phyloP scores from a whole-genome alignment of 768 basidiomycete genomes.

The Trametes meyenii region DNA sequence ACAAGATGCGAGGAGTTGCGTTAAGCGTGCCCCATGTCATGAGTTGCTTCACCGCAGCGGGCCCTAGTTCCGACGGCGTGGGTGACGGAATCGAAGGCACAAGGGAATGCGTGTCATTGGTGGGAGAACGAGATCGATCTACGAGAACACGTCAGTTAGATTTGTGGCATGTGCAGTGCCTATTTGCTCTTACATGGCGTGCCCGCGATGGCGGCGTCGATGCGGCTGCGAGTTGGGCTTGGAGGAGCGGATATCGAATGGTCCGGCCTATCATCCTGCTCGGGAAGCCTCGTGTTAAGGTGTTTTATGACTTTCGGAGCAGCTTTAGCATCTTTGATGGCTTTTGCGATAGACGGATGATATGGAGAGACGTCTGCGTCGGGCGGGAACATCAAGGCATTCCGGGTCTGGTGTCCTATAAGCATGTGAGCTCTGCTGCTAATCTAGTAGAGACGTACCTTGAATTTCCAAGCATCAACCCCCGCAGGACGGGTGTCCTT shows the following conservation, averaged over 20 bases:
- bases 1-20: conserved; percentile 88
- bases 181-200: conserved; percentile 72
- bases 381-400: conserved; percentile 93
- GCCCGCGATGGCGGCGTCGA: conserved; percentile 91
- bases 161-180: not conserved
- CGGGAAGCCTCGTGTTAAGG: conserved; percentile 77
- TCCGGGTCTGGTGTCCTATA: conserved; percentile 67
- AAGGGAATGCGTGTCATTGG: conserved; percentile 63
- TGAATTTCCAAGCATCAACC: conserved; percentile 85
- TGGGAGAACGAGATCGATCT: conserved; percentile 70
- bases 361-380: conserved; percentile 89
- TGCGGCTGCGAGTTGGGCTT: conserved; percentile 88
- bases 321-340: conserved; percentile 35
- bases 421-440: conserved; percentile 9
- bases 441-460: conserved; percentile 44
- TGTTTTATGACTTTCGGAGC: conserved; percentile 73
- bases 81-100: conserved; percentile 89
- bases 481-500: conserved; percentile 73
- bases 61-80: conserved; percentile 78
- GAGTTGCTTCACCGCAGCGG: conserved; percentile 83
- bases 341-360: conserved; percentile 41
- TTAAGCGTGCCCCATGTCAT: conserved; percentile 98
- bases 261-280: conserved; percentile 60
- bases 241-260: conserved; percentile 62
- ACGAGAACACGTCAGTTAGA: conserved; percentile 10